Base-by-base conservation (phyloP, 1,284 basidiomycete species). In the Phellopilus nigrolimitatus region DNA sequence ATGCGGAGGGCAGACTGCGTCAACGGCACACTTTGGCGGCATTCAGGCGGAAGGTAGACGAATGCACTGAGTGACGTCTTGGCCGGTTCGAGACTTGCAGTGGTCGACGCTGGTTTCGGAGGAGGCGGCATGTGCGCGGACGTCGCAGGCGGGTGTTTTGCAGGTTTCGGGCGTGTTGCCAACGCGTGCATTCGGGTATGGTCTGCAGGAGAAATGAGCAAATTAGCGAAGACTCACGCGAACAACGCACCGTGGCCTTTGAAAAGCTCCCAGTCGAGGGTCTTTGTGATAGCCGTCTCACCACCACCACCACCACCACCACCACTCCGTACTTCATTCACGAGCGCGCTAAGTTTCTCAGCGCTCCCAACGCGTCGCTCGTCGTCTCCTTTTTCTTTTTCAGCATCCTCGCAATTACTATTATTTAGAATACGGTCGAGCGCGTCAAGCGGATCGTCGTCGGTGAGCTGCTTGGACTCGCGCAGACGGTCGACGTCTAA, bases 251-350 rank as follows among this genome's bases (percentile, higher is more conserved):
- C 53, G 30, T 51, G 45, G 31, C 45, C 50, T 39, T 22, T 52
- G 30, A 56, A 59, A 4, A 54, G 37, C n/a, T 54, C 52, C 58
- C 58, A 59, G 22, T 59, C 58, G 22, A 59, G 51, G 27, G 47
- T 42, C 33, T 56, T 49, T 34, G 55, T 51, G 25, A 54, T 49
- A 7, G 36, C 22, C 19, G 33, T 36, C 6, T 51, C 49, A 3
- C 28, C 40, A 24, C 13, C 46, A 15, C 38, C 38, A 34, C 19
- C 47, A 3, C 21, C 43, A 24, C 7, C 43, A 15, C 33, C 33
- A 27, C 21, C 5, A 28, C 37, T 28, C 24, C n/a, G 13, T 4
- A 55, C 49, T 7, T 55, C 48, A 8, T 25, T 24, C 21, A 55
- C 47, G 9, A 57, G 25, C 33, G 53, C 47, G 31, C 49, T 37